Conservation (phyloP, 2,329 filamentous ascomycete species). For the Malbranchea zuffiana region DNA sequence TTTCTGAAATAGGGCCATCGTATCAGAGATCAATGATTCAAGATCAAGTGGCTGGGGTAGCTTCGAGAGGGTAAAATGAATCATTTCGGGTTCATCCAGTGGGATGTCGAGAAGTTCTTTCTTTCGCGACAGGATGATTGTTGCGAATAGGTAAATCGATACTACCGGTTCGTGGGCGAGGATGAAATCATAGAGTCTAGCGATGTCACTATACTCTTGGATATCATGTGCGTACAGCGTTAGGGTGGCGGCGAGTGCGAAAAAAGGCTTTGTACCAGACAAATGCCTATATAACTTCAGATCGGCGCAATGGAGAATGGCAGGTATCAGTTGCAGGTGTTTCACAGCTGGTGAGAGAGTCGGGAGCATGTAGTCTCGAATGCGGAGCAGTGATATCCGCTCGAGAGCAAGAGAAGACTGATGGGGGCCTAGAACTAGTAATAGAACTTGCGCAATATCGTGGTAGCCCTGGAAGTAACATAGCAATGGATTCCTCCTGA, state of each 20-base stretch:
- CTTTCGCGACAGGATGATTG: constrained; percentile 70
- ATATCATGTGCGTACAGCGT: constrained; percentile 97
- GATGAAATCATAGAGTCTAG: constrained; percentile 83
- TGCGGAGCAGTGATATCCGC: constrained; percentile 77
- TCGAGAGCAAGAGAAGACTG: constrained; percentile 55
- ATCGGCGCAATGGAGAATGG: constrained; percentile 65
- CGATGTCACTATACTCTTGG: constrained; percentile 76
- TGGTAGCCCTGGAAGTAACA: constrained; percentile 98
- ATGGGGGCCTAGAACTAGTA: constrained; percentile 64
- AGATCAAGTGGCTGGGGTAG: constrained; percentile 71
- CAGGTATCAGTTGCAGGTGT: constrained; percentile 78
- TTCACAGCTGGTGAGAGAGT: constrained; percentile 67
- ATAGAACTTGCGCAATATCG: constrained; percentile 91
- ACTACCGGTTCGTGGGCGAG: constrained; percentile 80
- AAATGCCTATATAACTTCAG: constrained; percentile 62
- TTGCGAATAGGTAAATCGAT: constrained; percentile 81
- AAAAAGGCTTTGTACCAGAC: constrained; percentile 72
- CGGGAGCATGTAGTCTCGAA: constrained; percentile 96
- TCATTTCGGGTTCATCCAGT: constrained; percentile 76
- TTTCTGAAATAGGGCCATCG: constrained; percentile 51
- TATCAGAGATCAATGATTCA: constrained; percentile 60
- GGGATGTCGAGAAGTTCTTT: constrained; percentile 78
- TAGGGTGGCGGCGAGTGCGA: constrained; percentile 82
- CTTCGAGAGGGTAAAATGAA: constrained; percentile 79
- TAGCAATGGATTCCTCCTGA: constrained; percentile 70